phyloP scores from a whole-genome alignment of 768 basidiomycete species.

The Xerocomellus intermedius region DNA sequence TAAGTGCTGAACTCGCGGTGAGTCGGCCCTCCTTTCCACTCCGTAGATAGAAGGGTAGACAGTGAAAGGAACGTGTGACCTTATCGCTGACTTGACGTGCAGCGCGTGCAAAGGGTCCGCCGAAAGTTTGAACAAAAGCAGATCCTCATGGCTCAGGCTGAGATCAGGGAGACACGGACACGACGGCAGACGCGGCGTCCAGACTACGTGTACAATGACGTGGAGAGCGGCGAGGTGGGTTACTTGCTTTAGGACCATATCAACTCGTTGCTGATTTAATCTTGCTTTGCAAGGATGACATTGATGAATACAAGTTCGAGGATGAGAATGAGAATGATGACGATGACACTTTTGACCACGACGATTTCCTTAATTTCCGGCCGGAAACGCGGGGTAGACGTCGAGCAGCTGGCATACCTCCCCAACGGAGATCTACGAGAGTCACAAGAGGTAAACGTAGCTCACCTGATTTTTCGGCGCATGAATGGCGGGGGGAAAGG shows the following conservation, averaged over 20 bases:
- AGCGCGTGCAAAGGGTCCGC: slow-evolving; percentile 72
- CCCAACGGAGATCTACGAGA: slow-evolving; percentile 56
- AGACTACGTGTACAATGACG: slow-evolving; percentile 78
- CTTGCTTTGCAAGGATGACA: slow-evolving; percentile 46
- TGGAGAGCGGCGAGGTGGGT: slow-evolving; percentile 58
- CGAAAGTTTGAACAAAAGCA: slow-evolving; percentile 69
- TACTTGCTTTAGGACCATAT: slow-evolving; percentile 10
- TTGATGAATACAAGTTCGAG: slow-evolving; percentile 64
- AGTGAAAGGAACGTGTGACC: slow-evolving; percentile 9
- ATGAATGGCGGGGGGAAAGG: slow-evolving; percentile 71
- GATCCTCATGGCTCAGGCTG: slow-evolving; percentile 67
- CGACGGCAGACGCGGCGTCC: slow-evolving; percentile 69
- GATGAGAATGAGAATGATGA: slow-evolving; percentile 70
- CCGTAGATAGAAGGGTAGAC: slow-evolving; percentile 13
- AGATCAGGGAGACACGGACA: slow-evolving; percentile 77
- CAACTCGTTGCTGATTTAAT: slow-evolving; percentile 25
- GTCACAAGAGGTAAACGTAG: slow-evolving; percentile 51
- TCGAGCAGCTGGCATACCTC: slow-evolving; percentile 34
- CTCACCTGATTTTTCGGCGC: slow-evolving; percentile 47
- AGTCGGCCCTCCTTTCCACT: slow-evolving; percentile 35
- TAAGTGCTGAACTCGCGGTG: slow-evolving; percentile 72
- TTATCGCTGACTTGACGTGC: slow-evolving; percentile 24
- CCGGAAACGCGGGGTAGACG: slow-evolving; percentile 44
- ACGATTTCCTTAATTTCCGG: slow-evolving; percentile 37
- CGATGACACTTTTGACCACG: slow-evolving; percentile 50